phyloP scores from a whole-genome alignment of 1,284 basidiomycete species.

The Puccinia polysora region DNA sequence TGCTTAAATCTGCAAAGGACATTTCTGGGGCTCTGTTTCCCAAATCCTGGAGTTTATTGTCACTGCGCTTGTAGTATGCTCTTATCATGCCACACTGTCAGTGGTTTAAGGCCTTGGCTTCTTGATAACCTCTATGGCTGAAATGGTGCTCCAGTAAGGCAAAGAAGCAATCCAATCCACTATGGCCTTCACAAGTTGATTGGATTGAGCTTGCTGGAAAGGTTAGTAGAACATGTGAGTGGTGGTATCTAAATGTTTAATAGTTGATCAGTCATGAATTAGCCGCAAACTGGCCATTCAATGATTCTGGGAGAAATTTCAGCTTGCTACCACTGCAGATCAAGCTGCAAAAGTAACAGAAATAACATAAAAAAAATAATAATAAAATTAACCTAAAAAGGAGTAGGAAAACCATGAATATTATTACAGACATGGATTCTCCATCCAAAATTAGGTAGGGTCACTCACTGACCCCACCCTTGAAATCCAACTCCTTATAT shows the following conservation, averaged over 20 bases:
- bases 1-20: slow-evolving; percentile 46
- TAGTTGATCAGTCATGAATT: no score
- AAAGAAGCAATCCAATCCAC: slow-evolving; percentile 48
- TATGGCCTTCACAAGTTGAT: slow-evolving; percentile 48
- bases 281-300: no score
- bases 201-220: slow-evolving; percentile 47
- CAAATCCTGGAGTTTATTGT: slow-evolving; percentile 48
- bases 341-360: no score
- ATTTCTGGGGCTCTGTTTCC: slow-evolving; percentile 48
- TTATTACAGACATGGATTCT: no score
- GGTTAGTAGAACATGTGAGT: slow-evolving; percentile 45
- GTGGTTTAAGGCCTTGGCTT: slow-evolving; percentile 50
- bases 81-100: slow-evolving; percentile 47
- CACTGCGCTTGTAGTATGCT: slow-evolving; percentile 49
- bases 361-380: no score
- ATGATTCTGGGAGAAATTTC: no score
- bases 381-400: no score
- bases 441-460: no score
- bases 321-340: no score
- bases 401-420: no score
- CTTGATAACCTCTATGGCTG: slow-evolving; percentile 49
- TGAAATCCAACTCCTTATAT: no score
- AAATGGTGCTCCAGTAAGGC: slow-evolving; percentile 49
- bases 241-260: slow-evolving; percentile 30
- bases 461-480: no score